Base-by-base conservation (phyloP, 2,329 filamentous ascomycete species). In the Elsinoe australis region DNA sequence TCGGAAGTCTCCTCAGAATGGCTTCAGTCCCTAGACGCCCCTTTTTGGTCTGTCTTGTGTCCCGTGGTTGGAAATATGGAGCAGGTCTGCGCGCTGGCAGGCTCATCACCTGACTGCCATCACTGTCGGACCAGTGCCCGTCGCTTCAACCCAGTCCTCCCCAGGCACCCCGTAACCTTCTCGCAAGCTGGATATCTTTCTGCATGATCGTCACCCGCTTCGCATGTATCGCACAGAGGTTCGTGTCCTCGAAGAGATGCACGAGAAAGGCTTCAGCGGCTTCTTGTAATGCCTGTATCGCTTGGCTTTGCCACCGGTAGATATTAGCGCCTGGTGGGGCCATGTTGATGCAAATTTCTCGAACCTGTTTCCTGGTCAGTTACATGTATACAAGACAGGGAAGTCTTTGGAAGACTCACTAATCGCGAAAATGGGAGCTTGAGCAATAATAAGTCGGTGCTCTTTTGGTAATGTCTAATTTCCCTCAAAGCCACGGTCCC, bases 181-280 rank as follows among this genome's bases (percentile, higher is more conserved):
- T 85, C 64, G 90, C 89, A 44, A 96, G 82, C 74, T 96, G 90
- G 67, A 96, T 95, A 63, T 95, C 90, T 79, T 95, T 95, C 67
- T 82, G 83, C 72, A 90, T 90, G 72, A 96, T 96, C 65, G 90
- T 96, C 66, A 96, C 92, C 75, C 92, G 88, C 82, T 96, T 96
- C 73, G 92, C 90, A 74, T 96, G 92, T 71, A 96, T 95, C 65
- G 92, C 90, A 74, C 90, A 96, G 47, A 95, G 75, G 77, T 96
- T 96, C 74, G 90, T 95, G 68, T 96, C 90, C 73, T 96, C 89
- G 63, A 96, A 96, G 57, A 96, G 83, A 35, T 89, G 94, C 71
- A 96, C 89, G 63, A 98, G 85, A 75, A 95, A 96, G 2, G 92
- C 94, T 78, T 98, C 92, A 58, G 95, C 89, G 49, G 92, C 95